Conservation (phyloP, 129 eudicot genomes). For the Arctium minus region DNA sequence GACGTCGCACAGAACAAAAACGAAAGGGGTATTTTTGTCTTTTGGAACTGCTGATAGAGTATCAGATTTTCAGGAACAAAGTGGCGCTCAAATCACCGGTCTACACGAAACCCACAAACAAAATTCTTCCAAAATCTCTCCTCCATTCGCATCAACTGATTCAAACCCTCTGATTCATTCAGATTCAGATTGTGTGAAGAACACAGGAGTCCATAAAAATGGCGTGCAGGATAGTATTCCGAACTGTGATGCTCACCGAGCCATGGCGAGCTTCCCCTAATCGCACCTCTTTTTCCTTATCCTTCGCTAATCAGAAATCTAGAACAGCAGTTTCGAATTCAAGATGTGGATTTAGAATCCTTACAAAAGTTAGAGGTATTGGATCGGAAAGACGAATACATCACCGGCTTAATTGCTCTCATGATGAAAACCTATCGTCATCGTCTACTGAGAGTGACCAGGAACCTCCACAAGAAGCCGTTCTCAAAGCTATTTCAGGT, state of each 20-base stretch:
- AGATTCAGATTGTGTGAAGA: not conserved
- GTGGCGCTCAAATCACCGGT: conserved; percentile 11
- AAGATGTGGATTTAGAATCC: conserved; percentile 29
- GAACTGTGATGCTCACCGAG: conserved; percentile 48
- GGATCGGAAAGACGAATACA: conserved; percentile 14
- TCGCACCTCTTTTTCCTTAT: conserved; percentile 14
- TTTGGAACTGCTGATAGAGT: not conserved
- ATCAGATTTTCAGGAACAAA: conserved; percentile 3
- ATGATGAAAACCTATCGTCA: conserved; percentile 22
- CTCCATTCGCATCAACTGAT: not conserved
- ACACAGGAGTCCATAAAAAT: conserved; percentile 21
- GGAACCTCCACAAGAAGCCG: conserved; percentile 94
- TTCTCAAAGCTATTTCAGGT: conserved; percentile 97
- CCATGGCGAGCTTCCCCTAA: conserved; percentile 44
- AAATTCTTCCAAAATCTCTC: conserved; percentile 7
- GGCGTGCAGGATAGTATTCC: conserved; percentile 58
- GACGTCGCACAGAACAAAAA: not conserved
- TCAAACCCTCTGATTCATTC: not conserved
- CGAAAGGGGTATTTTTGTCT: not conserved
- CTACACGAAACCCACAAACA: conserved; percentile 1
- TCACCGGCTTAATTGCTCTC: conserved; percentile 33
- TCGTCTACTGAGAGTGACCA: conserved; percentile 20
- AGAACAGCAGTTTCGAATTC: conserved; percentile 17
- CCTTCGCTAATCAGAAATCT: conserved; percentile 16
- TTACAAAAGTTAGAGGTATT: conserved; percentile 3